phyloP scores from a whole-genome alignment of 2,329 filamentous ascomycete species.

The Ceratocystis variospora region DNA sequence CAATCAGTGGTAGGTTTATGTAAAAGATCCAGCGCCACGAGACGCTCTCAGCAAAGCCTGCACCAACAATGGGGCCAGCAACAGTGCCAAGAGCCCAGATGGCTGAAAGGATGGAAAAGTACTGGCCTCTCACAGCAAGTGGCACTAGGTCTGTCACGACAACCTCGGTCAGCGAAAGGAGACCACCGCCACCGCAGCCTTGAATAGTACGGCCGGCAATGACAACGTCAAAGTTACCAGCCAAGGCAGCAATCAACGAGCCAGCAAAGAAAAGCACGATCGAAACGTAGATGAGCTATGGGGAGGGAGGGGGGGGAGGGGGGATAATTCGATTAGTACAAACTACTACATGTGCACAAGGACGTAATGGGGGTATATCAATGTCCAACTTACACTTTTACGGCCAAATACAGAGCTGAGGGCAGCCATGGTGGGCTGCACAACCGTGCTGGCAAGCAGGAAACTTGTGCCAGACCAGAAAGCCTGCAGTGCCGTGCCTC shows the following conservation, averaged over 20 bases:
- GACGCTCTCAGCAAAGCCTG: constrained; percentile 22
- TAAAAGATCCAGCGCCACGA: constrained; percentile 28
- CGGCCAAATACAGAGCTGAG: constrained; percentile 28
- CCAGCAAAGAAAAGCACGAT: constrained; percentile 29
- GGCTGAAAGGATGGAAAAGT: constrained; percentile 28
- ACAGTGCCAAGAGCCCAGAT: constrained; percentile 45
- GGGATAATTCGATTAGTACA: neutral
- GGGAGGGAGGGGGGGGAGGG: neutral
- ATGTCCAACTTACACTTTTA: constrained; percentile 21
- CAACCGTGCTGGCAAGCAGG: constrained; percentile 49
- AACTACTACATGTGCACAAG: neutral
- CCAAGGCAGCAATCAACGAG: constrained; percentile 29
- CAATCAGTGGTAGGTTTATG: constrained; percentile 27
- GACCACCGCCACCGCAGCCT: constrained; percentile 28
- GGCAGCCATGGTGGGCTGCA: constrained; percentile 37
- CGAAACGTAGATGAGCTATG: constrained; percentile 23
- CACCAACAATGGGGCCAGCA: constrained; percentile 23
- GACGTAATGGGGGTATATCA: neutral
- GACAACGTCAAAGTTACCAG: constrained; percentile 24
- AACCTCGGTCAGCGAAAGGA: constrained; percentile 26
- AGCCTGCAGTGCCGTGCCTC: constrained; percentile 44
- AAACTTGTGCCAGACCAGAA: constrained; percentile 63
- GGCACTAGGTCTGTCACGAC: constrained; percentile 31
- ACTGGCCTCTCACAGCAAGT: constrained; percentile 31
- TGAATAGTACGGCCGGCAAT: constrained; percentile 28